Percentiles rank a stretch among this genome's conserved stretches.
Conservation (phyloP, 176 grass and related monocot genomes). For the Leersia perrieri region DNA sequence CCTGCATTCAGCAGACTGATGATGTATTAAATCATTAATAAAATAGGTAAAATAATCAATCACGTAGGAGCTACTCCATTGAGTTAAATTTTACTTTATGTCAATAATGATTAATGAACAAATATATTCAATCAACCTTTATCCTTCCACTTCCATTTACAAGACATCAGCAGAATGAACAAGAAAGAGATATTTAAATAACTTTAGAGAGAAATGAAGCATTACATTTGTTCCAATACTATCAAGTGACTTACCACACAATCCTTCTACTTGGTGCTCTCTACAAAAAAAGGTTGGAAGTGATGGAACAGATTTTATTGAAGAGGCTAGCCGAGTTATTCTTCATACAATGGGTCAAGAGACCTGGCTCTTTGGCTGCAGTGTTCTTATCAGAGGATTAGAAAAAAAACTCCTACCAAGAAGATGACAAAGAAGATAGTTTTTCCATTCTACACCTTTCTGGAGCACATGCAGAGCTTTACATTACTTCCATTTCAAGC, state of each 20-base stretch:
- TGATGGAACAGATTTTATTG: background rate
- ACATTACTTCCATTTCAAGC: background rate
- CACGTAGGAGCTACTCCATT: background rate
- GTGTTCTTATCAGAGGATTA: background rate
- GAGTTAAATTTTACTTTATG: background rate
- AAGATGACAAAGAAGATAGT: background rate
- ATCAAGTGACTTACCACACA: background rate
- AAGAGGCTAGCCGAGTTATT: background rate
- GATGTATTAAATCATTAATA: conserved; percentile 3
- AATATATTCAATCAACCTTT: background rate
- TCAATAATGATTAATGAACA: background rate
- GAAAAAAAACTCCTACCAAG: background rate
- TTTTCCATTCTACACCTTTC: background rate
- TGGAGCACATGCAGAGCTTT: background rate
- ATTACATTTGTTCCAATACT: background rate
- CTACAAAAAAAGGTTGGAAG: background rate
- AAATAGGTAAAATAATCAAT: background rate
- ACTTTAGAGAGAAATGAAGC: background rate
- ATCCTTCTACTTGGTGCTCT: background rate
- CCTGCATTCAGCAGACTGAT: conserved; percentile 42
- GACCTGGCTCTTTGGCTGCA: too few relatives aligned
- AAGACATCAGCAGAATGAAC: conserved; percentile 2
- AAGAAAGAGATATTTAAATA: background rate
- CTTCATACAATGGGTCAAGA: background rate
- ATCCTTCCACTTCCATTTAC: background rate